Percentiles rank a stretch among this genome's conserved stretches.
Conservation (phyloP, 208 protist genomes). For the Trypanosomatidae sp. region DNA sequence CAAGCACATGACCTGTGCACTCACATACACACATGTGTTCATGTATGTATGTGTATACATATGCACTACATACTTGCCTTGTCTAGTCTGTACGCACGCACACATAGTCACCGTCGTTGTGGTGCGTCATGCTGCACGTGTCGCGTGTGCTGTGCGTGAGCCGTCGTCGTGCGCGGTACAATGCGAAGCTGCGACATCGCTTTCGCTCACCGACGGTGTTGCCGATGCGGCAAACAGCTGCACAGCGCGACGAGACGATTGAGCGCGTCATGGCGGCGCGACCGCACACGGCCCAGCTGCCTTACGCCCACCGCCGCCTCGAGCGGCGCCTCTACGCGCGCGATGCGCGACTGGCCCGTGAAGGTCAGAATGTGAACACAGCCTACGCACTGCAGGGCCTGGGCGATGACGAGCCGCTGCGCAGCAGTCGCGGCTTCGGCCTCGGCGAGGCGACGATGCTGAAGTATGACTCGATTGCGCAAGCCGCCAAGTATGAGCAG, state of each 20-base stretch:
- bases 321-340: conserved; percentile 73
- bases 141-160: conserved; percentile 8
- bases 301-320: conserved; percentile 46
- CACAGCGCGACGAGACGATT: conserved; percentile 69
- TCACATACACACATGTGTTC: too few species aligned
- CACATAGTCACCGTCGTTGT: not conserved
- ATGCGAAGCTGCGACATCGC: conserved; percentile 59
- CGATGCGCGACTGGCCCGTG: conserved; percentile 61
- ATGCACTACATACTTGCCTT: too few species aligned
- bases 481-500: conserved; percentile 55
- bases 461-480: conserved; percentile 53
- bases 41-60: too few species aligned
- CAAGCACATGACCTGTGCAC: too few species aligned
- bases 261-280: conserved; percentile 23
- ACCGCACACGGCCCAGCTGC: conserved; percentile 23
- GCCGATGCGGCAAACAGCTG: conserved; percentile 50
- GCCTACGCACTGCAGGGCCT: conserved; percentile 81
- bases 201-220: conserved; percentile 60
- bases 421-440: conserved; percentile 75
- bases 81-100: not conserved
- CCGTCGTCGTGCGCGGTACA: conserved; percentile 34
- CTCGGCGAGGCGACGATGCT: conserved; percentile 60
- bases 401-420: conserved; percentile 75
- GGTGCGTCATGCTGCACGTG: not conserved
- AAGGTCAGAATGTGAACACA: conserved; percentile 71